These are phyloP conservation scores for Crithidia fasciculata DNA, from an alignment of 208 protist genomes.

Conservation along the genomic window DNA sequence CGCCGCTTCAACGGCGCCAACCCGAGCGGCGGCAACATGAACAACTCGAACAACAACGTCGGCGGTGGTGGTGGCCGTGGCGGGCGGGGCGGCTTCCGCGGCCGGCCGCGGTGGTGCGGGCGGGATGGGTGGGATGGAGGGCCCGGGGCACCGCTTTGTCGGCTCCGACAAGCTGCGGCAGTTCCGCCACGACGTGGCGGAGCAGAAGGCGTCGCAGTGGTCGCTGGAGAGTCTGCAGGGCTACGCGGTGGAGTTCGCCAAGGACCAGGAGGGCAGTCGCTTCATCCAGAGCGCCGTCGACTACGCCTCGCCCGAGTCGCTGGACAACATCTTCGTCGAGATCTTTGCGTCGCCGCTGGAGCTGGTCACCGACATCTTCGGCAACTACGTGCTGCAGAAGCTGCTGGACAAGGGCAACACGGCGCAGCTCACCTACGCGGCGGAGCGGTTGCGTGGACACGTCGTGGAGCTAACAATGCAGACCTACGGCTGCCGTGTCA, in stretches of 20 bases:
- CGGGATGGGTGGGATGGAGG: conserved; percentile 36
- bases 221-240: conserved; percentile 86
- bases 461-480: conserved; percentile 95
- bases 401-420: conserved; percentile 96
- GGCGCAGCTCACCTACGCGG: conserved; percentile 82
- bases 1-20: background rate
- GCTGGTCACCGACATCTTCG: conserved; percentile 98
- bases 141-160: conserved; percentile 37
- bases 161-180: conserved; percentile 71
- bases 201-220: conserved; percentile 59
- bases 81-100: conserved; percentile 12
- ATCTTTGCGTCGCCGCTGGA: conserved; percentile 90
- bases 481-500: conserved; percentile 98
- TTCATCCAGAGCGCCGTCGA: conserved; percentile 98
- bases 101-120: conserved; percentile 33
- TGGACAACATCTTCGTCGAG: conserved; percentile 93
- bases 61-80: conserved; percentile 15
- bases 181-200: conserved; percentile 64
- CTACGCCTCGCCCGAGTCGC: conserved; percentile 74
- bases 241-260: conserved; percentile 95
- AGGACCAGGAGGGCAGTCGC: conserved; percentile 97
- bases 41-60: too few relatives aligned
- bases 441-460: conserved; percentile 85
- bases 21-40: background rate
- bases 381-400: conserved; percentile 99